These are phyloP conservation scores for Alternaria conjuncta DNA, from an alignment of 2,329 filamentous ascomycete species.

Conservation along the genomic window DNA sequence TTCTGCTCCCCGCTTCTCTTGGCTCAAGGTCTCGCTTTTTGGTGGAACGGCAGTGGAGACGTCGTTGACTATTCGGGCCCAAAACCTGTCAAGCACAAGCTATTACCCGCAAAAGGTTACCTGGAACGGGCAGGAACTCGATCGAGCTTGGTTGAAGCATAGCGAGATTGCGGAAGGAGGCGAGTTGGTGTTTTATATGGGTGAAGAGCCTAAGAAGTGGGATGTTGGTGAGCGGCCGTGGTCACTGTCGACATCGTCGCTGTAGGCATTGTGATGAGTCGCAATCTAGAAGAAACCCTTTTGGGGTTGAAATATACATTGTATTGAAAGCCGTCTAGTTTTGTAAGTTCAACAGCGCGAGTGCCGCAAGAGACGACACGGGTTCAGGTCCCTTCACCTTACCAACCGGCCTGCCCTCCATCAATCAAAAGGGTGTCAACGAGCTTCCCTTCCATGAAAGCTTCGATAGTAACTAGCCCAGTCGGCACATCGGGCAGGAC, in stretches of 20 bases:
- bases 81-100: conserved; percentile 6
- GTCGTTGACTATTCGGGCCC: conserved; percentile 1
- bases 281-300: not conserved
- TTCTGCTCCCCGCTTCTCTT: conserved; percentile 47
- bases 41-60: conserved; percentile 8
- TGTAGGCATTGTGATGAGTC: not conserved
- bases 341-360: not conserved
- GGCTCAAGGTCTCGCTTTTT: conserved; percentile 3
- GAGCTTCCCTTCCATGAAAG: rapidly evolving
- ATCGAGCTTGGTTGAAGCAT: conserved; percentile 9
- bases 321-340: not conserved
- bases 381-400: not conserved
- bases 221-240: conserved; percentile 8
- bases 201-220: conserved; percentile 2
- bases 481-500: not conserved
- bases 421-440: rapidly evolving
- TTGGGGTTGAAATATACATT: not conserved
- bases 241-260: conserved; percentile 3
- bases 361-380: not conserved
- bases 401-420: not conserved
- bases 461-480: not conserved
- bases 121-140: conserved; percentile 3
- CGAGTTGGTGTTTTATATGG: conserved; percentile 10
- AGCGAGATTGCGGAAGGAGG: conserved; percentile 6
- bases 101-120: conserved; percentile 7